Conservation (phyloP, 2,329 filamentous ascomycete species). For the Zalaria obscura region DNA sequence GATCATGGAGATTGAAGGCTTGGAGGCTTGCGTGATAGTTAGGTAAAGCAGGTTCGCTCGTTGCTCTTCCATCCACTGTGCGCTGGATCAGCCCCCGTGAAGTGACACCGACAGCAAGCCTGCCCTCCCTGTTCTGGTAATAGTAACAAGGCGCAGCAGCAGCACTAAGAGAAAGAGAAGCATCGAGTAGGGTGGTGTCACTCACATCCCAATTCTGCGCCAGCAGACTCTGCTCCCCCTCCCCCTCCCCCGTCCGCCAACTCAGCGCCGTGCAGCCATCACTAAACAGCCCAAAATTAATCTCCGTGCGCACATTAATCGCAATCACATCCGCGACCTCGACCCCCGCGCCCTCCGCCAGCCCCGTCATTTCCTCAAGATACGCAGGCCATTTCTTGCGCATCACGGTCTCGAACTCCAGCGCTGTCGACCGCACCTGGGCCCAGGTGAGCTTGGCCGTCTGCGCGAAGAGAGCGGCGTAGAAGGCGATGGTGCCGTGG, state of each 20-base stretch:
- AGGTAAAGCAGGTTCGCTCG: conserved; percentile 35
- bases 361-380: conserved; percentile 34
- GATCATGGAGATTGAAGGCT: conserved; percentile 39
- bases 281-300: conserved; percentile 41
- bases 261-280: conserved; percentile 44
- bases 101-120: no score
- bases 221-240: conserved; percentile 23
- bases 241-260: conserved; percentile 23
- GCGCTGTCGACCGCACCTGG: conserved; percentile 29
- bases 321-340: conserved; percentile 39
- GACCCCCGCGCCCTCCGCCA: conserved; percentile 36
- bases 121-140: no score
- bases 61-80: conserved; percentile 38
- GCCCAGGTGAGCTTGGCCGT: conserved; percentile 34
- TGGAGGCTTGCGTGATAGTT: conserved; percentile 27
- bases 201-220: conserved; percentile 45
- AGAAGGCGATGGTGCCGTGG: conserved; percentile 30
- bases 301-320: conserved; percentile 44
- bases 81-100: not conserved
- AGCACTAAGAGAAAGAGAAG: no score
- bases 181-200: no score
- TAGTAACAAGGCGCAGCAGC: no score
- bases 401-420: conserved; percentile 32
- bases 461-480: conserved; percentile 30
- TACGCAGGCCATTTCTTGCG: conserved; percentile 27